These are phyloP conservation scores for Puccinia novopanici DNA, from an alignment of 1,284 basidiomycete genomes.

Conservation along the genomic window DNA sequence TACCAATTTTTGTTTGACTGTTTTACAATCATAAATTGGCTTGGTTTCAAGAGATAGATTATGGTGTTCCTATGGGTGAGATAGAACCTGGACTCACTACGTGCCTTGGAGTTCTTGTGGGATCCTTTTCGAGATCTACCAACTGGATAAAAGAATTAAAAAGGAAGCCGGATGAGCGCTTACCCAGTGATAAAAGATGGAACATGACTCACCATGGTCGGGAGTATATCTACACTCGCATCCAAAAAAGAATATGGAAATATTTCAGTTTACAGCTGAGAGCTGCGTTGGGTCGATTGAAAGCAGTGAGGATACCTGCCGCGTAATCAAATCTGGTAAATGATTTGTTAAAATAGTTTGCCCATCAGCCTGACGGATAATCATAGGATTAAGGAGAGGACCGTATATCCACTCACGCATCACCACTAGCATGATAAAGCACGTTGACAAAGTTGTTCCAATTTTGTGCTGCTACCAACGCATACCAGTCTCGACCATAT, in stretches of 20 bases:
- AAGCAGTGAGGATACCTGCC: constrained; percentile 14
- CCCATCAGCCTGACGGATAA: neutral
- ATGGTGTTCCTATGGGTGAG: too few relatives aligned
- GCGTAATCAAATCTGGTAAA: neutral
- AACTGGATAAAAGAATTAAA: neutral
- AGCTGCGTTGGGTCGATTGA: too few relatives aligned
- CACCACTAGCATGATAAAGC: constrained; percentile 39
- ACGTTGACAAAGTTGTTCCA: constrained; percentile 50
- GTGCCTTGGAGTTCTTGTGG: constrained; percentile 43
- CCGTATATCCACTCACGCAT: constrained; percentile 41
- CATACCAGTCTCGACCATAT: constrained; percentile 46
- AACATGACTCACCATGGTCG: constrained; percentile 44
- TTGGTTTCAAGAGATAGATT: too few relatives aligned
- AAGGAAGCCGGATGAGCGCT: too few relatives aligned
- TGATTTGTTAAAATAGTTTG: neutral
- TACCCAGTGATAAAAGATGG: too few relatives aligned
- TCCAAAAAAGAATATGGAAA: too few relatives aligned
- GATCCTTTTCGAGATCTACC: constrained; percentile 47
- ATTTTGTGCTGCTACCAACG: constrained; percentile 48
- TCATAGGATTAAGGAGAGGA: too few relatives aligned
- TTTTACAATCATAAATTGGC: too few relatives aligned
- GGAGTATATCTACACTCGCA: constrained; percentile 33
- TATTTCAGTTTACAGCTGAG: too few relatives aligned
- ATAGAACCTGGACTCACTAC: constrained; percentile 10
- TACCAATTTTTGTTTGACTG: too few relatives aligned